Base-by-base conservation (phyloP, 2,329 filamentous ascomycete genomes). In the Tolypocladium tundrense region DNA sequence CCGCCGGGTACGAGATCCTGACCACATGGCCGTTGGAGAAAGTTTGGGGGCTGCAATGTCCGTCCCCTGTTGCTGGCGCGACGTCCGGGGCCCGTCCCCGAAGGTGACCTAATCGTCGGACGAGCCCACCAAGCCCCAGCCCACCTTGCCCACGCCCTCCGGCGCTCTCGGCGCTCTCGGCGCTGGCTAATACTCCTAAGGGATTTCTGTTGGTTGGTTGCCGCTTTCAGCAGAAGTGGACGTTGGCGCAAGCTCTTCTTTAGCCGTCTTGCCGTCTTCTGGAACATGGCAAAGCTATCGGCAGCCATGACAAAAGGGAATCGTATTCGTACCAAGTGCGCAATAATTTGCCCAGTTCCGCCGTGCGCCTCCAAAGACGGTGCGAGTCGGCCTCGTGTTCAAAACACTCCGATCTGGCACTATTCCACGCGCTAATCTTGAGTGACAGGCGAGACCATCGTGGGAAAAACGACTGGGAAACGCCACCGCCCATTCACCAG, bases 1-100 rank as follows among this genome's bases (percentile, higher is more conserved):
- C 55, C 43, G 55, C 55, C 53, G 55, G 55, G 55, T 52, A 48
- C 35, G 27, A 57, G 55, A 57, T 57, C 55, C 48, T 52, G 55
- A 43, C 48, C 55, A 57, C 55, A 57, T 57, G 55, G 55, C 48
- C 16, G 48, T 33, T 53, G 55, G 48, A 57, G 35, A 57, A 53
- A n/a, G 39, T 33, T 51, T 35, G 45, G 45, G 48, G 55, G 27
- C 45, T 39, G 55, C 39, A 54, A 54, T 54, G 21, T 54, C 52
- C 52, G 21, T 54, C 35, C 53, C 37, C 45, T 50, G 45, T 50
- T 50, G 27, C 24, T 14, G 24, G 33, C 33, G 33, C 9, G 33
- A 37, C 3, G 35, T 39, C 37, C 37, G 14, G 14, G 37, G 37
- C 37, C 14, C 37, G 37, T 39, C 5, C 37, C 37, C 37, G 37